Base-by-base conservation (phyloP, 2,329 filamentous ascomycete species). In the Colletotrichum cuscutae region DNA sequence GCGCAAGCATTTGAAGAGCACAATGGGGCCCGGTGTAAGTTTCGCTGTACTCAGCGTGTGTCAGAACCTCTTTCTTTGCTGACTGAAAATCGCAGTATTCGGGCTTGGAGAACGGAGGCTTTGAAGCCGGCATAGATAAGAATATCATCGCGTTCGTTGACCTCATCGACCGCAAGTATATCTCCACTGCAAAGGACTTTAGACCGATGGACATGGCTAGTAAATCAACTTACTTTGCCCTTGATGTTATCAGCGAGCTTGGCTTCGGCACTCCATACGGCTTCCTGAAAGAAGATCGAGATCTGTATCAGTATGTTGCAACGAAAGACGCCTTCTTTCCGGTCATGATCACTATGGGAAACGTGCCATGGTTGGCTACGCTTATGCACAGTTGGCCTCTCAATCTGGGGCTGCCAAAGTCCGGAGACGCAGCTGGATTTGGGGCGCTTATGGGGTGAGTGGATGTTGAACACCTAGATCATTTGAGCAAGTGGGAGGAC, bases 11-110 rank as follows among this genome's bases (percentile, higher is more conserved):
- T 75, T 86, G 63, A 81, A 83, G n/a, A 81, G 81, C 61, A 86
- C 88, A 75, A 84, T 89, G 81, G 83, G 84, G 7, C 79, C 84
- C 1, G 88, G 86, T 35, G 78, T 80, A 77, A 75, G 78, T 75
- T 5, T 11, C 3, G 4, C 61, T 53, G 12, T 30, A 6, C 37
- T 8, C 11, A 12, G 24, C n/a, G 1, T 4, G 0, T 2, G 30
- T 24, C 1, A 19, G 15, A 22, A 32, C 12, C 28, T 19, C 1
- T 32, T 59, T 30, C 1, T 32, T 59, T 30, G 12, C 35, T 30
- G 12, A 5, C 28, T 2, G n/a, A 1, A 15, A 11, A 49, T 9
- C 1, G 11, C 19, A 73, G 71, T 75, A 75, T 37, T 70, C 71
- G 9, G 73, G 73, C 7, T 59, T 71, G 4, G 73, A 75, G 24